A percentile compares a stretch with the other conserved stretches of the same genome.
Conservation (phyloP, 768 basidiomycete species). For the Pleurotus sapidus region DNA sequence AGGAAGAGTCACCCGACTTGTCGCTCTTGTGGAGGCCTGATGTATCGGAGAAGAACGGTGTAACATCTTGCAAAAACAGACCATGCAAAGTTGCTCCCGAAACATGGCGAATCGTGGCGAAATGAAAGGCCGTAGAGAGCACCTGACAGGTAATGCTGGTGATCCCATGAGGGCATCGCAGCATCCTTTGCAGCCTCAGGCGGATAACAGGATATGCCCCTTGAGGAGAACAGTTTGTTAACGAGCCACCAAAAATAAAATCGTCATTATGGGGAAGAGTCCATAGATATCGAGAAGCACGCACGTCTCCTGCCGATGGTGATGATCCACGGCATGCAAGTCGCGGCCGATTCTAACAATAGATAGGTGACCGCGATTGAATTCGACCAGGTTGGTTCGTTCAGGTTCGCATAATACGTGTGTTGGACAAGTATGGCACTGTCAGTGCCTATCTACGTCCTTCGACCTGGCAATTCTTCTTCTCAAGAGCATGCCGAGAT, state of each 20-base stretch:
- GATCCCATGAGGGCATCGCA: not conserved
- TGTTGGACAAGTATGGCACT: not conserved
- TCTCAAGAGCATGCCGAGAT: no score
- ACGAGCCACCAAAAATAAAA: constrained; percentile 1
- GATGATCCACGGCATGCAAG: not conserved
- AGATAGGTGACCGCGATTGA: not conserved
- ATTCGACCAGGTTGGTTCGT: not conserved
- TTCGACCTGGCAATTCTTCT: no score
- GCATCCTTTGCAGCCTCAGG: not conserved
- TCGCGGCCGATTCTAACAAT: constrained; percentile 1
- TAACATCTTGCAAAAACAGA: not conserved
- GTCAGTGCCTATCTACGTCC: not conserved
- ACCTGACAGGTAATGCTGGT: not conserved
- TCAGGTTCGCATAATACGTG: not conserved
- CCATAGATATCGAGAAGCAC: not conserved
- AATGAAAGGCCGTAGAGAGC: not conserved
- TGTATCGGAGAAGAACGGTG: not conserved
- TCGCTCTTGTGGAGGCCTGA: not conserved
- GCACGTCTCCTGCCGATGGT: not conserved
- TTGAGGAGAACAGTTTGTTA: not conserved
- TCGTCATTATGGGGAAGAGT: not conserved
- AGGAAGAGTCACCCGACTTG: not conserved
- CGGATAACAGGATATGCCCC: not conserved
- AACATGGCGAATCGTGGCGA: not conserved
- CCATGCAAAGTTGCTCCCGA: not conserved